phyloP scores from a whole-genome alignment of 192 early-diverging fungal genomes.

The Linnemannia hyalina region DNA sequence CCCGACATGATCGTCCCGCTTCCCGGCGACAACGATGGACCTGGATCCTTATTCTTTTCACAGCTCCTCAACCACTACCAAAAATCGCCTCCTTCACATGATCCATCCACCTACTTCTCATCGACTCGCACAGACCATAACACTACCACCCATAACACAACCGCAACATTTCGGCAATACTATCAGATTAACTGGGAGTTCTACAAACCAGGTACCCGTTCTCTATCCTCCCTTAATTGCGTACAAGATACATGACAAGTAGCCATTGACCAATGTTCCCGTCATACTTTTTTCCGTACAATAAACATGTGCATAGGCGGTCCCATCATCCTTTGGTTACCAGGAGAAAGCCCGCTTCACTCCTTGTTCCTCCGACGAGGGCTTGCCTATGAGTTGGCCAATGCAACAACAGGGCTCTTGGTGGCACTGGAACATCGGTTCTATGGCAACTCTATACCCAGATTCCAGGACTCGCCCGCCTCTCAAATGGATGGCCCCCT shows the following conservation, averaged over 20 bases:
- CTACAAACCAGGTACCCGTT: conserved; percentile 47
- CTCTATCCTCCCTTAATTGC: background rate
- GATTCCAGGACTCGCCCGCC: conserved; percentile 13
- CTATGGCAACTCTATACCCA: conserved; percentile 71
- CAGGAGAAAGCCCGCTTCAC: conserved; percentile 44
- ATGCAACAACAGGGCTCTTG: conserved; percentile 69
- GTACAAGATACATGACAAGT: too few relatives aligned
- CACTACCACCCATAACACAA: background rate
- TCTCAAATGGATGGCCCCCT: background rate
- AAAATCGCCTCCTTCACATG: background rate
- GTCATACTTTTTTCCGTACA: too few relatives aligned
- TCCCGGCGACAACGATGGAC: conserved; percentile 11
- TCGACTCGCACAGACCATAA: too few relatives aligned
- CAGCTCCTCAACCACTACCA: conserved; percentile 36
- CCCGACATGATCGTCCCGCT: background rate
- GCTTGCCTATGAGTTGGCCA: conserved; percentile 61
- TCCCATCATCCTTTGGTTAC: conserved; percentile 42
- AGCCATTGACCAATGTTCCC: background rate
- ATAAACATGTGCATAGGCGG: conserved; percentile 11
- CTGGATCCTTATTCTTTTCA: conserved; percentile 19
- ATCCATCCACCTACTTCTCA: background rate
- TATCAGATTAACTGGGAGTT: conserved; percentile 41
- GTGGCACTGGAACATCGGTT: conserved; percentile 77
- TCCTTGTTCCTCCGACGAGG: conserved; percentile 35
- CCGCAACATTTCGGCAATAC: conserved; percentile 30